Conservation (phyloP, 106 monocot genomes). For the Cymbidium sinense region DNA sequence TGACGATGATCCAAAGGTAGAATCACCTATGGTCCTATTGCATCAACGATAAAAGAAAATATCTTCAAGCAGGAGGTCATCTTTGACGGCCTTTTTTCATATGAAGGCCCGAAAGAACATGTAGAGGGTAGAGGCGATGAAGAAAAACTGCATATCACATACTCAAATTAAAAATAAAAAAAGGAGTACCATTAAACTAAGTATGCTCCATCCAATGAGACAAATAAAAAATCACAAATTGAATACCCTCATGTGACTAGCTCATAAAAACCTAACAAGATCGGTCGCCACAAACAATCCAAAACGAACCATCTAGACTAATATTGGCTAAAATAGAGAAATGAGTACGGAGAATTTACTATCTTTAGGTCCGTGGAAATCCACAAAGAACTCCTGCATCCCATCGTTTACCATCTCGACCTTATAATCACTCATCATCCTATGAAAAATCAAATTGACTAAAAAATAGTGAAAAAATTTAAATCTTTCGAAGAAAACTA, state of each 20-base stretch:
- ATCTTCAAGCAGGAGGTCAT: too few species aligned
- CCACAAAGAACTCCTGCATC: slow-evolving; percentile 95
- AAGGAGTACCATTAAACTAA: too few species aligned
- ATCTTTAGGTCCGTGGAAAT: slow-evolving; percentile 80
- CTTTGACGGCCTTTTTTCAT: too few species aligned
- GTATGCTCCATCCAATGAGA: too few species aligned
- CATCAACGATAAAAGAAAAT: too few species aligned
- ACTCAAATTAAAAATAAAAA: too few species aligned
- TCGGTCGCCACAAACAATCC: neutral
- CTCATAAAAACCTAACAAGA: neutral
- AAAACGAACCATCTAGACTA: neutral
- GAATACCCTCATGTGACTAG: neutral
- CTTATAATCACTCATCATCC: slow-evolving; percentile 99
- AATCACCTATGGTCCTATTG: too few species aligned
- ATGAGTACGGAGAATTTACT: slow-evolving; percentile 28
- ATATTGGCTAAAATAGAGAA: neutral
- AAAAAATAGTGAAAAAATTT: neutral
- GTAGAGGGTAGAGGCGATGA: too few species aligned
- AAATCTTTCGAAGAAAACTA: neutral
- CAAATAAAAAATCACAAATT: too few species aligned
- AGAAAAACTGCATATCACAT: too few species aligned
- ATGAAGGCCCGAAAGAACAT: too few species aligned
- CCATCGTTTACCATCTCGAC: slow-evolving; percentile 98
- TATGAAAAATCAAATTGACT: slow-evolving; percentile 8
- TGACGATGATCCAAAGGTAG: too few species aligned